phyloP scores from a whole-genome alignment of 192 early-diverging fungal species.

The Rhizophagus prolifer region DNA sequence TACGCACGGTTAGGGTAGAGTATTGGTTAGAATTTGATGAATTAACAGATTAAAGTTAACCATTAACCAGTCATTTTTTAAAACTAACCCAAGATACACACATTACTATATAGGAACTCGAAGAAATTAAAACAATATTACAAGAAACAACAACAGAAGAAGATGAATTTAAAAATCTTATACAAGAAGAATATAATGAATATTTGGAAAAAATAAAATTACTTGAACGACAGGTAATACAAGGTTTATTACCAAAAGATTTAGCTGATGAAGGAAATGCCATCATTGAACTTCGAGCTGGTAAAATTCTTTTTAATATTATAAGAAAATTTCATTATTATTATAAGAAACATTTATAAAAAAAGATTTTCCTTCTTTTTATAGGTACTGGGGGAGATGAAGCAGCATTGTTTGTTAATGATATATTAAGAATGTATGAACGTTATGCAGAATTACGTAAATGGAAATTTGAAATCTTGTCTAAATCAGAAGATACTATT shows the following conservation, averaged over 20 bases:
- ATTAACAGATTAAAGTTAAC: no score
- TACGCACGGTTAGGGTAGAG: no score
- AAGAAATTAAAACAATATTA: conserved; percentile 38
- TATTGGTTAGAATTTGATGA: no score
- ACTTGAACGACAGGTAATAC: conserved; percentile 58
- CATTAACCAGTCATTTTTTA: no score
- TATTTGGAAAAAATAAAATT: conserved; percentile 40
- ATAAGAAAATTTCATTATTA: no score
- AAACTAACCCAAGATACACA: no score
- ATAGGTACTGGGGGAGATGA: conserved; percentile 71
- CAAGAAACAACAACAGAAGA: conserved; percentile 38
- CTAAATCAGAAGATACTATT: conserved; percentile 46
- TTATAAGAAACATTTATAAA: neutral
- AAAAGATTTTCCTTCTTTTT: neutral
- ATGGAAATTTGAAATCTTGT: conserved; percentile 65
- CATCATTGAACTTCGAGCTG: conserved; percentile 74
- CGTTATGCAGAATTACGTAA: conserved; percentile 55
- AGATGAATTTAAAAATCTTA: conserved; percentile 56
- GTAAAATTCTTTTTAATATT: conserved; percentile 29
- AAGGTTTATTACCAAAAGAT: conserved; percentile 65
- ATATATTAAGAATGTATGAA: conserved; percentile 77
- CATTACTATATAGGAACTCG: conserved; percentile 28
- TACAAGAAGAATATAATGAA: conserved; percentile 57
- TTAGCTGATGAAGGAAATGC: conserved; percentile 65
- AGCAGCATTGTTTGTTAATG: conserved; percentile 69